Base-by-base conservation (phyloP, 1,284 basidiomycete species). In the Ustanciosporium gigantosporum region DNA sequence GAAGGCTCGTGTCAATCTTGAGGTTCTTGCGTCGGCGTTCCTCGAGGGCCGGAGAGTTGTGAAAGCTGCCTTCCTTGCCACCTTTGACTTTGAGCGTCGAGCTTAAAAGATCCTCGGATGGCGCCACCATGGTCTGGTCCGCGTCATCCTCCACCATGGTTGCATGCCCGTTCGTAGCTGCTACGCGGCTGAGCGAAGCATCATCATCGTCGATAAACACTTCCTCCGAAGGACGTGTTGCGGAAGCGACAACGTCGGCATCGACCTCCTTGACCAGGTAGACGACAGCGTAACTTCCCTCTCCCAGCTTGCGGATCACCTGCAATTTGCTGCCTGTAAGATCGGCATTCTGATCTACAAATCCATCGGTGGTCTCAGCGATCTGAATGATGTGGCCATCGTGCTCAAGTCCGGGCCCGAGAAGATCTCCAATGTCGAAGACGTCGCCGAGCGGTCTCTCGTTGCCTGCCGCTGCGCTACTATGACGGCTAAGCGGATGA, bases 211-310 rank as follows among this genome's bases (percentile, higher is more conserved):
- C 42, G 11, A 25, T 22, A 9, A 19, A 19, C 9, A 35, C 48
- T 25, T 55, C 56, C 25, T 55, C 31, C 15, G 44, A 36, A 8
- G 37, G 31, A n/a, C n/a, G n/a, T 17, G 46, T 29, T 11, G 22
- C 20, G 2, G 53, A 47, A n/a, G n/a, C n/a, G 2, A 51, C 59
- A 4, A 44, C 46, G 25, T 64, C 53, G 13, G 60, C 60, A 41
- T 48, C 45, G 23, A 77, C 68, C 32, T 77, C 74, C 23, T 60
- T 55, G 27, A 74, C 75, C 2, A 76, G 59, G 27, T 77, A 77
- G 32, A 77, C 75, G 11, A 70, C 65, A 3, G 75, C 75, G 37
- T 77, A 76, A 52, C 74, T 76, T 15, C 75, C 75, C 35, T 69
- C 67, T 9, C 75, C 75, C 2, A 77, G 59, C 38, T 73, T 72